A percentile compares a stretch with the other conserved stretches of the same genome.
Conservation (phyloP, 2,329 filamentous ascomycete species). For the Rutstroemia sp. region DNA sequence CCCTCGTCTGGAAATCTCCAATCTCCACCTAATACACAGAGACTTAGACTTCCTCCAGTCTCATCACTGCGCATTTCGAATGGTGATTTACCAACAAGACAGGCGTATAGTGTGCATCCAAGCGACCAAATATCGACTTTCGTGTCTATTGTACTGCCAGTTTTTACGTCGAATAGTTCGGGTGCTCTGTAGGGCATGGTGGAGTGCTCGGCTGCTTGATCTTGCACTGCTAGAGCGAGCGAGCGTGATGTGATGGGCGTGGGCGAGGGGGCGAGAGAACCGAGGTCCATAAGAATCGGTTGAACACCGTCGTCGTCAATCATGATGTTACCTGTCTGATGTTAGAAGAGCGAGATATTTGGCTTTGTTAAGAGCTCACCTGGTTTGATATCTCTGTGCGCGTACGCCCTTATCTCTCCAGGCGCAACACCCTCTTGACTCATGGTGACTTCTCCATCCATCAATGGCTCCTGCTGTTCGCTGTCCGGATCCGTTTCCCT, state of each 20-base stretch:
- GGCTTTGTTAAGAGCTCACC: conserved; percentile 43
- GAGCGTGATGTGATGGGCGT: conserved; percentile 85
- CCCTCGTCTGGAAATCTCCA: conserved; percentile 95
- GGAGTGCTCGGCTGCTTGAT: conserved; percentile 89
- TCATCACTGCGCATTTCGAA: conserved; percentile 96
- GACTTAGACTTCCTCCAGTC: conserved; percentile 85
- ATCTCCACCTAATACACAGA: conserved; percentile 88
- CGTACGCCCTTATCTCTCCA: conserved; percentile 70
- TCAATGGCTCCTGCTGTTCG: conserved; percentile 73
- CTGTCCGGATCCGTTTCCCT: conserved; percentile 51
- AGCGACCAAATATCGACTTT: conserved; percentile 98
- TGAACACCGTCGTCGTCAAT: conserved; percentile 83
- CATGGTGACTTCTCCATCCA: conserved; percentile 67
- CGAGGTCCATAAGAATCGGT: conserved; percentile 95
- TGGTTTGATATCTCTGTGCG: conserved; percentile 95
- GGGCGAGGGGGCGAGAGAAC: conserved; percentile 80
- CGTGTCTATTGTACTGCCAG: conserved; percentile 82
- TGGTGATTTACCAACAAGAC: conserved; percentile 90
- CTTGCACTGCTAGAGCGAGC: conserved; percentile 84
- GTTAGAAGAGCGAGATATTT: conserved; percentile 8
- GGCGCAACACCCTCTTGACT: conserved; percentile 61
- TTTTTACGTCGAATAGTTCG: conserved; percentile 97
- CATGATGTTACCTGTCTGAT: conserved; percentile 77
- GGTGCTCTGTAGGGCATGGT: conserved; percentile 98
- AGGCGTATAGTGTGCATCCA: conserved; percentile 96